Conservation (phyloP, 23 red algal species). For the Gracilaria caudata region DNA sequence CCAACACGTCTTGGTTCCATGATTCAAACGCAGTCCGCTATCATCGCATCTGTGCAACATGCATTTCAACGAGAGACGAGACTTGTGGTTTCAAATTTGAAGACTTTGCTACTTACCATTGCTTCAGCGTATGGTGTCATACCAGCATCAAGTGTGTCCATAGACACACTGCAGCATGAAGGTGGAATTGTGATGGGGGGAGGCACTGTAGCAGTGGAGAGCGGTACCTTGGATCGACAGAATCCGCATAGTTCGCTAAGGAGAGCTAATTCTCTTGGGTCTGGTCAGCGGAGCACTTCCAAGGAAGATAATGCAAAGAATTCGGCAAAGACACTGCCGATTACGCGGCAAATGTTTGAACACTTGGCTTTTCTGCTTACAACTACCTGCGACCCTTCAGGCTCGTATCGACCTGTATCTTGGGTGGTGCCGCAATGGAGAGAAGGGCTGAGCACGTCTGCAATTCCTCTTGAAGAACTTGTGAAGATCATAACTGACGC, state of each 20-base stretch:
- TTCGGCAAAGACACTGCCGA: constrained; percentile 30
- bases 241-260: constrained; percentile 18
- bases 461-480: constrained; percentile 49
- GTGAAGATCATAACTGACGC: constrained; percentile 49
- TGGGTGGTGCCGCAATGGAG: constrained; percentile 67
- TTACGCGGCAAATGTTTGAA: constrained; percentile 68
- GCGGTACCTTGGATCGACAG: constrained; percentile 53
- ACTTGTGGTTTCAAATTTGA: constrained; percentile 56
- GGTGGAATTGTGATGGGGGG: constrained; percentile 55
- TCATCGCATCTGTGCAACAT: constrained; percentile 70
- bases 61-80: constrained; percentile 62
- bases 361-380: constrained; percentile 69
- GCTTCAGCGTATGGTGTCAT: constrained; percentile 44
- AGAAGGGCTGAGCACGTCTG: not conserved
- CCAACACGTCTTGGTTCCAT: constrained; percentile 38
- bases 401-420: constrained; percentile 42
- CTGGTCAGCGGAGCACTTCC: not conserved
- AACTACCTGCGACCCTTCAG: constrained; percentile 41
- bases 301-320: constrained; percentile 51
- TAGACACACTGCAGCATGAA: constrained; percentile 17
- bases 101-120: constrained; percentile 44
- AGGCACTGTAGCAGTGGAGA: constrained; percentile 52
- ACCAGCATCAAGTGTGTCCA: constrained; percentile 7
- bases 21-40: constrained; percentile 52
- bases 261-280: constrained; percentile 12